Conservation (phyloP, 1,284 basidiomycete species). For the Puccinia polysora region DNA sequence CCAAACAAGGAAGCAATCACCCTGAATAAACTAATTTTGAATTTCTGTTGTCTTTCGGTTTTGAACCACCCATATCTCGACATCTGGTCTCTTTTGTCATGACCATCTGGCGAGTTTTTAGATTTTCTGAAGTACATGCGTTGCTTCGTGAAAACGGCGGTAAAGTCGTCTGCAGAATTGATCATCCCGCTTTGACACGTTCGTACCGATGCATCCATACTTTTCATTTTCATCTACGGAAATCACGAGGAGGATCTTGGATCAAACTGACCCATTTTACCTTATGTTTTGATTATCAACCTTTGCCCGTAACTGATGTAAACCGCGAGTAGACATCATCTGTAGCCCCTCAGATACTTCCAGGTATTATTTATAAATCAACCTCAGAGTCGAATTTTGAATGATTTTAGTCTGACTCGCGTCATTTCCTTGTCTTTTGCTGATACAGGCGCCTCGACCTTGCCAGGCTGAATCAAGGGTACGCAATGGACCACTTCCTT, state of each 20-base stretch:
- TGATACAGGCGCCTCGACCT: conserved; percentile 10
- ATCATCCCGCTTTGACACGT: conserved; percentile 29
- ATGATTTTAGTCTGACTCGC: neutral
- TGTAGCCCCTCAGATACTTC: conserved; percentile 16
- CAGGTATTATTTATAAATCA: conserved; percentile 22
- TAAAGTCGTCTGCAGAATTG: neutral
- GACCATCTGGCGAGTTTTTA: neutral
- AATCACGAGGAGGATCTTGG: too few relatives aligned
- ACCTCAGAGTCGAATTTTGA: neutral
- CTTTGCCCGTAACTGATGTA: neutral
- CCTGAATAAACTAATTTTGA: too few relatives aligned
- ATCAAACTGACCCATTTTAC: neutral
- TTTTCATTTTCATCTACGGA: neutral
- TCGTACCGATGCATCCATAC: neutral
- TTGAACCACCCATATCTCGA: neutral
- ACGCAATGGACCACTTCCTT: neutral
- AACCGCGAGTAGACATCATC: conserved; percentile 8
- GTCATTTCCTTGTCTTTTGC: neutral
- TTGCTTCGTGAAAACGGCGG: conserved; percentile 19
- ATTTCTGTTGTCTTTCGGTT: neutral
- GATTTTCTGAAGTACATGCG: conserved; percentile 4
- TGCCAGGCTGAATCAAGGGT: neutral
- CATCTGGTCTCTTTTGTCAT: neutral
- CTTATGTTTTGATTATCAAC: neutral
- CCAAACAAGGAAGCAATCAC: too few relatives aligned